Percentiles rank a stretch among this genome's conserved stretches.
Conservation (phyloP, 225 moss, liverwort and hornwort species). For the Sphagnum contortum region DNA sequence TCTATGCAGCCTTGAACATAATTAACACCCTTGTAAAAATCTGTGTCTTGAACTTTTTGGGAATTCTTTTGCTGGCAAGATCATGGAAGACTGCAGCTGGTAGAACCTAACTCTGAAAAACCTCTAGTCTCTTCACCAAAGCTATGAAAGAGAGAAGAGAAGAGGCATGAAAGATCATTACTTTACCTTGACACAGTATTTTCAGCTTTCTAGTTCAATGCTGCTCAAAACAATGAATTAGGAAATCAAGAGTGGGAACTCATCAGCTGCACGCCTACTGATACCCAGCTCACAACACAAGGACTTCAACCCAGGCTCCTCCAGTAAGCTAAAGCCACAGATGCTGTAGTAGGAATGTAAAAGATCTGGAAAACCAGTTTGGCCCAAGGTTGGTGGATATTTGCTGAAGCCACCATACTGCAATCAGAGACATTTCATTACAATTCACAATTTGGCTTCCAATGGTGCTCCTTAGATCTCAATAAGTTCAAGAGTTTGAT, state of each 20-base stretch:
- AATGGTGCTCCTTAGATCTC: not conserved
- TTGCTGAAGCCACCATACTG: conserved; percentile 93
- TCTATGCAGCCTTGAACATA: too few relatives aligned
- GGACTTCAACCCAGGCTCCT: conserved; percentile 56
- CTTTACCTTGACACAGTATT: too few relatives aligned
- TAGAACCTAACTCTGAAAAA: too few relatives aligned
- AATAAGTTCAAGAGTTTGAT: not conserved
- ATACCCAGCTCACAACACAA: conserved; percentile 77
- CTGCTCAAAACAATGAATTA: too few relatives aligned
- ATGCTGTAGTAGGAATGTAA: conserved; percentile 80
- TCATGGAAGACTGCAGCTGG: too few relatives aligned
- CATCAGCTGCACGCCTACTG: conserved; percentile 45
- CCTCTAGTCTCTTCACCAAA: too few relatives aligned
- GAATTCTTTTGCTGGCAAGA: too few relatives aligned
- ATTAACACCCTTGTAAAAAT: too few relatives aligned
- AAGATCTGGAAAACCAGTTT: conserved; percentile 38
- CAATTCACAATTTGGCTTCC: not conserved
- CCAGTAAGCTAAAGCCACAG: conserved; percentile 84
- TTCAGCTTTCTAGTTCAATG: too few relatives aligned
- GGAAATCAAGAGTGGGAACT: conserved; percentile 9
- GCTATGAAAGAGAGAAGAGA: too few relatives aligned
- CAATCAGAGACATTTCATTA: conserved; percentile 7
- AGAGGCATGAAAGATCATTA: too few relatives aligned
- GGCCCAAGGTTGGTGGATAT: conserved; percentile 31
- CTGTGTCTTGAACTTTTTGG: too few relatives aligned